These are phyloP conservation scores for Cordyceps tenuipes DNA, from an alignment of 2,329 filamentous ascomycete genomes.

Conservation along the genomic window DNA sequence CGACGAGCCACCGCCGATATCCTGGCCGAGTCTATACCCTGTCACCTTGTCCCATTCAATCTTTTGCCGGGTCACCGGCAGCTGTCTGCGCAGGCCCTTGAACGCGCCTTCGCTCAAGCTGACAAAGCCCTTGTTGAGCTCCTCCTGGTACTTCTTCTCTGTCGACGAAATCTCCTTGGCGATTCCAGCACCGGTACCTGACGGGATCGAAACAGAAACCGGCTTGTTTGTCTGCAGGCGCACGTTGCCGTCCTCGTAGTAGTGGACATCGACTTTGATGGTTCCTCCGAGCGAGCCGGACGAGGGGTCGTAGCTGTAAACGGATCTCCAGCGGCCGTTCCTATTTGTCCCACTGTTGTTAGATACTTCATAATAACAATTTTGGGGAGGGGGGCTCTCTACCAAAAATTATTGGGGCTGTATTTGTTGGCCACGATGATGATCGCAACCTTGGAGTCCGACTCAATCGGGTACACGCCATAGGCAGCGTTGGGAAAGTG, in stretches of 20 bases:
- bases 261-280: constrained; percentile 93
- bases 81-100: constrained; percentile 82
- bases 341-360: constrained; percentile 32
- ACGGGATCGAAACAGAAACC: constrained; percentile 52
- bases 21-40: constrained; percentile 78
- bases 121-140: constrained; percentile 84
- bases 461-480: constrained; percentile 73
- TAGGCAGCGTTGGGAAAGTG: constrained; percentile 79
- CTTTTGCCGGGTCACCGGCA: constrained; percentile 96
- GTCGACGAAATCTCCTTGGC: constrained; percentile 66
- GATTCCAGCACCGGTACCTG: constrained; percentile 58
- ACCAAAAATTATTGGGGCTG: constrained; percentile 97
- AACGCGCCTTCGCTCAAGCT: constrained; percentile 89
- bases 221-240: constrained; percentile 84
- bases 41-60: constrained; percentile 99
- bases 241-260: constrained; percentile 99
- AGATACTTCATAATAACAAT: constrained; percentile 12
- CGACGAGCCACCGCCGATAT: constrained; percentile 62
- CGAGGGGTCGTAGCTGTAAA: constrained; percentile 71
- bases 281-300: constrained; percentile 62
- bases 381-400: constrained; percentile 17
- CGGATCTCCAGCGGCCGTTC: constrained; percentile 93
- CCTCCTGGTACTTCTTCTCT: constrained; percentile 94
- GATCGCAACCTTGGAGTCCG: constrained; percentile 69
- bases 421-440: constrained; percentile 93